Conservation (phyloP, 169 alveolate genomes). For the Babesia microti region DNA sequence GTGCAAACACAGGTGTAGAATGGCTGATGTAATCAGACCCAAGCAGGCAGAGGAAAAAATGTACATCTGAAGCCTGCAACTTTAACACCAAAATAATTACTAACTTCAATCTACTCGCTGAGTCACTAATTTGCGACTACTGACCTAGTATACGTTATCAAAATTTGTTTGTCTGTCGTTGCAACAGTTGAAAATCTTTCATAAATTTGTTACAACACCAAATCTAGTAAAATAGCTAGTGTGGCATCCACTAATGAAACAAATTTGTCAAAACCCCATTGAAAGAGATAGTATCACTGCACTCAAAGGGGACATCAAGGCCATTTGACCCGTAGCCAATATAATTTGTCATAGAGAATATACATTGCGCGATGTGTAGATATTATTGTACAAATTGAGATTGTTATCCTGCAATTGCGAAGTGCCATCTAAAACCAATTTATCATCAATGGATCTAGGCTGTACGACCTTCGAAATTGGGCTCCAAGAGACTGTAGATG, state of each 20-base stretch:
- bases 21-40: conserved; percentile 23
- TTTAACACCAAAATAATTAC: no score
- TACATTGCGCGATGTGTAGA: conserved; percentile 4
- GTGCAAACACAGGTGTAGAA: conserved; percentile 25
- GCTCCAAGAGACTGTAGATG: no score
- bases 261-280: conserved; percentile 3
- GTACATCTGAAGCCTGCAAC: conserved; percentile 5
- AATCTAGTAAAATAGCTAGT: neutral
- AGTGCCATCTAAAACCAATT: no score
- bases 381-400: neutral
- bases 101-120: no score
- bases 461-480: no score
- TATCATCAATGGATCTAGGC: no score
- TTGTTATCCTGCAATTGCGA: no score
- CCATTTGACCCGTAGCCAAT: neutral
- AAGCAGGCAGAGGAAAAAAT: conserved; percentile 3
- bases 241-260: conserved; percentile 1
- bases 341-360: conserved; percentile 1
- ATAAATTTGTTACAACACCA: neutral
- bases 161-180: neutral
- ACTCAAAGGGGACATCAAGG: neutral
- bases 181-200: neutral
- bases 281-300: conserved; percentile 7
- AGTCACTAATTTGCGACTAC: no score
- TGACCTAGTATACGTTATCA: neutral